Evolutionary conservation across 2,329 filamentous ascomycete species (phyloP), one percentile per base, ranked within the genome.

Genomic region (Xylariaceae sp.): DNA sequence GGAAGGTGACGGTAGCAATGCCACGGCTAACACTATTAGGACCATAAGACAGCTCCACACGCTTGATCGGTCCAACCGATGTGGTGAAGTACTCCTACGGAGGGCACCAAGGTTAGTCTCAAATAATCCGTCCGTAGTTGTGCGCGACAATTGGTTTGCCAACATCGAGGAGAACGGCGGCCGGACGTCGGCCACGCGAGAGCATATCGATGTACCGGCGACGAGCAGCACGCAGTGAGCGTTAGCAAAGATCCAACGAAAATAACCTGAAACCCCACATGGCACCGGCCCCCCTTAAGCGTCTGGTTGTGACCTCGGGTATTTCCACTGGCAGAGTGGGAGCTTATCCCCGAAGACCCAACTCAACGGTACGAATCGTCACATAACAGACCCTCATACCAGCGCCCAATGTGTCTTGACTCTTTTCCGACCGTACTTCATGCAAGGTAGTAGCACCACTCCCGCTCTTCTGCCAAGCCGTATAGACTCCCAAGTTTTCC

Each of bases 11-110:
- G 38, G 88, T 92, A 55, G 89, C 89, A 59, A 90, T 87, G 51
- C 92, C 92, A 60, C 88, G 86, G 74, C 89, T 96, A 53, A 82
- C 78, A 50, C 90, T 90, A 61, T 86, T 88, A 50, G 90, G 87
- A 57, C 90, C 92, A 68, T 98, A 98, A 36, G 86, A 88, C 56
- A 98, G 74, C 54, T 92, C 82, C 50, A 94, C 87, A 66, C 78
- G 84, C 76, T 94, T 96, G 67, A 97, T 86, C 49, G 85, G 78
- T 53, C 89, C 90, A 63, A 95, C 81, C 56, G 86, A 84, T 60
- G 87, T 83, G 59, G 74, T 69, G 66, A 98, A 97, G 68, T 97
- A 98, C 71, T 98, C 92, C 92, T 98, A 88, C 67, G 69, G 66
- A 66, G 65, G 67, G 65, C 64, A 71, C 70, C 66, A 63, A 70